These are phyloP conservation scores for Spathaspora passalidarum DNA, from an alignment of 805 yeast species.

Conservation along the genomic window DNA sequence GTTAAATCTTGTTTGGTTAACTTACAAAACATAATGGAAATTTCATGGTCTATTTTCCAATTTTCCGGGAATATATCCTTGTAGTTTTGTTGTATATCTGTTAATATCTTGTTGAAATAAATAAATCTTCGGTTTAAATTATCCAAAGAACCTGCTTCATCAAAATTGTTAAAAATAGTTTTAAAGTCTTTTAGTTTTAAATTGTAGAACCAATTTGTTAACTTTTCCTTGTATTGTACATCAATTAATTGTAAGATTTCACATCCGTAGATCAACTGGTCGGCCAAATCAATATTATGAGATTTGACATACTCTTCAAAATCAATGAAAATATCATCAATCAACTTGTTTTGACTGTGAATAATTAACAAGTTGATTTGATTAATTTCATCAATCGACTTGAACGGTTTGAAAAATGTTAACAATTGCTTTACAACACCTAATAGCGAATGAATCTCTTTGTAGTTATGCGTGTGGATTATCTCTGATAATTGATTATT, in stretches of 20 bases:
- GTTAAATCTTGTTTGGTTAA: slow-evolving; percentile 64
- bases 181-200: slow-evolving; percentile 69
- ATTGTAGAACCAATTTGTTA: slow-evolving; percentile 71
- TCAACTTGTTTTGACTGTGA: slow-evolving; percentile 55
- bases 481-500: slow-evolving; percentile 56
- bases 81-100: slow-evolving; percentile 52
- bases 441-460: slow-evolving; percentile 57
- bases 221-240: slow-evolving; percentile 49
- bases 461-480: slow-evolving; percentile 45
- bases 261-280: slow-evolving; percentile 60
- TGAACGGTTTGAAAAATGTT: slow-evolving; percentile 71
- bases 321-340: slow-evolving; percentile 71
- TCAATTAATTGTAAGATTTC: slow-evolving; percentile 67
- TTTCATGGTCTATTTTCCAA: slow-evolving; percentile 68
- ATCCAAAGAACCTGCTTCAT: slow-evolving; percentile 94
- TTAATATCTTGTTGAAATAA: slow-evolving; percentile 71
- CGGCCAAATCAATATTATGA: slow-evolving; percentile 21
- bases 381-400: slow-evolving; percentile 80
- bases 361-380: slow-evolving; percentile 57
- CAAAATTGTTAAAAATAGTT: slow-evolving; percentile 70
- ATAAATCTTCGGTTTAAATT: slow-evolving; percentile 79
- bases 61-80: slow-evolving; percentile 56
- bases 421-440: slow-evolving; percentile 73
- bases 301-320: slow-evolving; percentile 49
- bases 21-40: slow-evolving; percentile 63